Evolutionary conservation across 1,284 basidiomycete genomes (phyloP), one percentile per base, ranked within the genome.

Genomic region (Heterobasidion occidentale): DNA sequence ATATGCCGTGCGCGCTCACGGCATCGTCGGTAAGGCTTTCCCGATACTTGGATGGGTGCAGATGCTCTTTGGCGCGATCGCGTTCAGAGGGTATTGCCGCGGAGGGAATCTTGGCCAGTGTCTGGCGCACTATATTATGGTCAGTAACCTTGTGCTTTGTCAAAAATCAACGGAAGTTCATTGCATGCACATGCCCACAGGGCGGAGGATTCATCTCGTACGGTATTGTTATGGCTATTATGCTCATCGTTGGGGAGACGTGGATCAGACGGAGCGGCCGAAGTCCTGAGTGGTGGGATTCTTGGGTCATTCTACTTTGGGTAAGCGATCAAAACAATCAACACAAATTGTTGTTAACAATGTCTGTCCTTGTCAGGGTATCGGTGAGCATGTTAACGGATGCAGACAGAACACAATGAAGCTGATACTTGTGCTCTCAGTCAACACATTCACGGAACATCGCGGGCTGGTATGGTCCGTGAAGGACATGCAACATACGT

Each of bases 401-500:
- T 8, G 7, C 36, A 36, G 27, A 4, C 27, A 34, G 7, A 15
- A n/a, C 15, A n/a, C 19, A 35, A 7, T n/a, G 35, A 17, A 36
- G 35, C 12, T 46, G 44, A 20, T 45, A 42, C 44, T 52, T 27
- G 27, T 6, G 27, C 27, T 52, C 34, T 36, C 55, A 77, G 87
- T 98, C 57, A 98, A 98, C 65, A 95, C 94, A 0, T 97, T 98
- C 67, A 97, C 94, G 1, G 92, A 96, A 67, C 92, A 94, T 66
- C 88, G 83, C 56, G 92, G 92, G 20, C 76, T 77, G 19, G 70
- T 67, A 1, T 94, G 92, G 92, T 90, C 90, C 9, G 88, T 88
- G 60, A 95, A 96, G 70, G 92, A 97, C 67, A 89, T 96, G 88
- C 94, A 97, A 66, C 93, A 97, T 69, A 95, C 92, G 82, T 88